phyloP scores from a whole-genome alignment of 495 filamentous ascomycete species.

The Aspergillus funiculosus region DNA sequence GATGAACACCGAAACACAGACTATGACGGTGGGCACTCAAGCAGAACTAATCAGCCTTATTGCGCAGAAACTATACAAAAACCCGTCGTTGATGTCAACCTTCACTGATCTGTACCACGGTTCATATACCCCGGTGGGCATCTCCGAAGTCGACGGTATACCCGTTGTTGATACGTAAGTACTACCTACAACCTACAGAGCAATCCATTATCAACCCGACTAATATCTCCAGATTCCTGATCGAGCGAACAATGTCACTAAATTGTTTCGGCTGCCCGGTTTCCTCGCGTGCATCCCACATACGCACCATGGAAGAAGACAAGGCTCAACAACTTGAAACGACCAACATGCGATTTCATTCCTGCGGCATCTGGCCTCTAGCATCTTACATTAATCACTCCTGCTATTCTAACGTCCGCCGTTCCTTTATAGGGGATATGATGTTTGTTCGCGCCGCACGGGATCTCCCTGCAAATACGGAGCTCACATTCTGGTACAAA shows the following conservation, averaged over 20 bases:
- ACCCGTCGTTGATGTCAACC: slow-evolving; percentile 37
- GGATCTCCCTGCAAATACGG: slow-evolving; percentile 42
- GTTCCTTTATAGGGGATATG: slow-evolving; percentile 56
- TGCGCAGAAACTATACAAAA: slow-evolving; percentile 44
- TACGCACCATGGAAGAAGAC: slow-evolving; percentile 12
- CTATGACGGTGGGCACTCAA: slow-evolving; percentile 26
- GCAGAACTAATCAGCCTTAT: slow-evolving; percentile 34
- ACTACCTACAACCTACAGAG: background rate
- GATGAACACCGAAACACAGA: slow-evolving; percentile 29
- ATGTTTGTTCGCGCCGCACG: slow-evolving; percentile 48
- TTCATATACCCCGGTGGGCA: slow-evolving; percentile 24
- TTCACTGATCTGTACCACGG: slow-evolving; percentile 45
- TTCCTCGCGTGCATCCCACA: slow-evolving; percentile 30
- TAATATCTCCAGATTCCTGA: slow-evolving; percentile 30
- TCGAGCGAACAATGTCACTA: slow-evolving; percentile 39
- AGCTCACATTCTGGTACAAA: slow-evolving; percentile 41
- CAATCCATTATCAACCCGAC: background rate
- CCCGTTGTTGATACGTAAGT: slow-evolving; percentile 49
- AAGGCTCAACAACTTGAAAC: background rate
- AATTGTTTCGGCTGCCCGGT: slow-evolving; percentile 48
- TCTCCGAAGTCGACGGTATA: slow-evolving; percentile 35
- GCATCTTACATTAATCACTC: slow-evolving; percentile 54
- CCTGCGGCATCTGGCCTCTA: slow-evolving; percentile 47
- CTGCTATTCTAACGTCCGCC: slow-evolving; percentile 41
- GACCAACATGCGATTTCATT: slow-evolving; percentile 19